These are phyloP conservation scores for Ophiostoma angusticollis DNA, from an alignment of 2,329 filamentous ascomycete species.

Conservation along the genomic window DNA sequence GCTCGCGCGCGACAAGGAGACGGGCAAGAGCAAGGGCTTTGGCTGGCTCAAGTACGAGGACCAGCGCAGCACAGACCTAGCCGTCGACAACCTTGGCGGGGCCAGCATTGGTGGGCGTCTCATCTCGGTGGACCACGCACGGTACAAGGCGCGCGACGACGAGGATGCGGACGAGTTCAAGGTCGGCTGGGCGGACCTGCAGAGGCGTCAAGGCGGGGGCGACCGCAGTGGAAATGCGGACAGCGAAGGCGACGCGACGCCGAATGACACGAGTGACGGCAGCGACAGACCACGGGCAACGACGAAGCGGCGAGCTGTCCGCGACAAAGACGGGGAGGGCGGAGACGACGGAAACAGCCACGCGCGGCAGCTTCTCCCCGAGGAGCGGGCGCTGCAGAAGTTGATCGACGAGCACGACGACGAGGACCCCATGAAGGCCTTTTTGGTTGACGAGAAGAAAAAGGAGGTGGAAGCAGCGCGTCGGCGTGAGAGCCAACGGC, in stretches of 20 bases:
- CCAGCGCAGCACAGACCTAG: constrained; percentile 87
- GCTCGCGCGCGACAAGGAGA: constrained; percentile 86
- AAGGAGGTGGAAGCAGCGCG: constrained; percentile 68
- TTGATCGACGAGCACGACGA: constrained; percentile 76
- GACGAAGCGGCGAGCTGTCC: constrained; percentile 12
- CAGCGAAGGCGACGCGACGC: constrained; percentile 31
- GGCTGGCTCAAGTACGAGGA: constrained; percentile 98
- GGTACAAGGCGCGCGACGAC: constrained; percentile 81
- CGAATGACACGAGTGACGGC: constrained; percentile 25
- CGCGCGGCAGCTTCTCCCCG: no score
- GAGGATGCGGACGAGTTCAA: constrained; percentile 49
- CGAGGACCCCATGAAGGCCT: constrained; percentile 95
- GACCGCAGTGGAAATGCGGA: constrained; percentile 20
- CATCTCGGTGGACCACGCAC: constrained; percentile 79
- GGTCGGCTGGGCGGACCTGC: constrained; percentile 48
- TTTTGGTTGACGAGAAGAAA: constrained; percentile 79
- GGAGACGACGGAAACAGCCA: no score
- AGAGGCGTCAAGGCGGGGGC: constrained; percentile 32
- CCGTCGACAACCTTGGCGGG: constrained; percentile 89
- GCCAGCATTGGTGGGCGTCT: constrained; percentile 69
- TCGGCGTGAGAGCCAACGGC: constrained; percentile 22
- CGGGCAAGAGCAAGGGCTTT: constrained; percentile 88
- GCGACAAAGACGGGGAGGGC: not conserved
- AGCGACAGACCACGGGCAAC: not conserved
- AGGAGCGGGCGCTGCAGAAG: constrained; percentile 67